Base-by-base conservation (phyloP, 192 early-diverging fungal species). In the Gryganskiella cystojenkinii region DNA sequence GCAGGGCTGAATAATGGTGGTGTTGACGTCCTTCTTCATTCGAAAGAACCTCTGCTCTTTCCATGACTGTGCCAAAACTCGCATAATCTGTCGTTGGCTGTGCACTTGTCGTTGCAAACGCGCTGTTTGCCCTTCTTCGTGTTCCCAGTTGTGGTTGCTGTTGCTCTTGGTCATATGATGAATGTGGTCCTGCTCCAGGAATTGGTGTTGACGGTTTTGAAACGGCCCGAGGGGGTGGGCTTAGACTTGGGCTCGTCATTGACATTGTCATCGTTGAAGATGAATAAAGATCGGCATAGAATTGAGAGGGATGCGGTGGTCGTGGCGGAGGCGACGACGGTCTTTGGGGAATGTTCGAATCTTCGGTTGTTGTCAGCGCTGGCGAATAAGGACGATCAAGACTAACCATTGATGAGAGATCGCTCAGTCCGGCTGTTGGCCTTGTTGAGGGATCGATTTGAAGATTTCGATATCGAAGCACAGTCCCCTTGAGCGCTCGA, bases 51-150 rank as follows among this genome's bases (percentile, higher is more conserved):
- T 78, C 74, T 35, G 74, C 74, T 7, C 67, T 65, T 28, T 78
- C 74, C 74, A 78, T 78, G 22, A 78, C 49, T 25, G 66, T 69
- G 9, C 74, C 66, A 47, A 78, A 78, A n/a, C 74, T 78, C 20
- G 66, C 74, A 56, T 69, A 78, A 19, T 78, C 74, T 50, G 61
- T 10, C 2, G 42, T 46, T 22, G 56, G 3, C 11, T 61, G 58
- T 50, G 34, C 61, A n/a, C n/a, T n/a, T n/a, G n/a, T n/a, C 33
- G 64, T 22, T 6, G 71, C 65, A 10, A 67, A 27, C 0, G 64
- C 25, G 51, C 51, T 74, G 34, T 51, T 66, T 40, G 37, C 13
- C 37, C 37, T 5, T 40, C 37, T 40, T 5, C 37, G 37, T 13
- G 37, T 13, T 9, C 37, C 37, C 37, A 9, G 37, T 40, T 5